Base-by-base conservation (phyloP, 1,139 yeast genomes). In the Diutina neorugosa region DNA sequence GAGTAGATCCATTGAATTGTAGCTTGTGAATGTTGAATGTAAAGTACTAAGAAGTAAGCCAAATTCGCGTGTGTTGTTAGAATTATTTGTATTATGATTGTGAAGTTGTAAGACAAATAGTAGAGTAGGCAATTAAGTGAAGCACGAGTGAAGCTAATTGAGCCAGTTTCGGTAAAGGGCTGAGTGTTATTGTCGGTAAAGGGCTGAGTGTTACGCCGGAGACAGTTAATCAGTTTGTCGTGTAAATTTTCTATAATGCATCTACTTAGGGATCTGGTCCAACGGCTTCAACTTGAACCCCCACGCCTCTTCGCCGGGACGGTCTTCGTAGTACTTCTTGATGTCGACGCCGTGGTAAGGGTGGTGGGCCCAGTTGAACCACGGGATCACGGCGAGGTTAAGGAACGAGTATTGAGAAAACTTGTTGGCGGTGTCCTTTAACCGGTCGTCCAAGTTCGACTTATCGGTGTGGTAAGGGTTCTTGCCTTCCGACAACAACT, bases 271-370 rank as follows among this genome's bases (percentile, higher is more conserved):
- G 57, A 74, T 74, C 60, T 75, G 77, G 52, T 73, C 78, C 53
- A 65, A 70, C 41, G 78, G 76, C 65, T 71, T 71, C 66, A 72
- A 70, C 44, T 63, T 62, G 59, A 74, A 73, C 27, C 77, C 78
- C 80, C 80, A 75, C 37, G 63, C 69, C 62, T 73, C 78, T 63
- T 75, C 80, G 50, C 80, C 80, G 12, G 76, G 73, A 63, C 91
- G 74, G 53, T 76, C 77, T 67, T 81, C 87, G 65, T 84, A 84
- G 66, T 85, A 85, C 65, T 80, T 84, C 60, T 76, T 73, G 55
- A 85, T 73, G 64, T 84, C 85, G 55, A 86, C 83, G 42, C 94
- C 95, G 67, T 88, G 96, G 70, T 82, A 84, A 61, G 88, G 90
- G 68, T 88, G 96, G 64, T 82, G 71, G 52, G 84, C 90, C 59